Percentiles rank a stretch among this genome's conserved stretches.
phyloP scores from a whole-genome alignment of 148 eudicot genomes.

The Vaccinium myrtillus region DNA sequence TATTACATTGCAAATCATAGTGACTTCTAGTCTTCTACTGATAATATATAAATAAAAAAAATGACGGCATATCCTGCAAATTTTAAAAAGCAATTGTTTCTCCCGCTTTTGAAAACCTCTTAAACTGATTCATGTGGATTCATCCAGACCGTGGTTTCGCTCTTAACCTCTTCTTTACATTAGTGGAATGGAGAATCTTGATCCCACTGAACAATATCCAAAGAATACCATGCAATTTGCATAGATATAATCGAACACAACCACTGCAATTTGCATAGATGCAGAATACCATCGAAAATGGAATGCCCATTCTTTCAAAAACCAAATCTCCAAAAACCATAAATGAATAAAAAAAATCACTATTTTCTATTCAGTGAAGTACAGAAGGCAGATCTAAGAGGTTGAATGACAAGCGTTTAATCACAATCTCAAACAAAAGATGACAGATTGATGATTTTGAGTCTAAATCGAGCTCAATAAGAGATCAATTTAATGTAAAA shows the following conservation, averaged over 20 bases:
- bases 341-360: neutral
- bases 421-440: neutral
- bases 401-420: neutral
- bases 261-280: neutral
- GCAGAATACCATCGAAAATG: neutral
- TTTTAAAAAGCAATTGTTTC: neutral
- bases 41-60: no score
- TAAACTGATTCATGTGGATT: neutral
- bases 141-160: neutral
- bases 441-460: neutral
- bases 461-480: neutral
- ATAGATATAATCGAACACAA: neutral
- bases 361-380: neutral
- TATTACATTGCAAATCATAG: neutral
- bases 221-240: no score
- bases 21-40: neutral
- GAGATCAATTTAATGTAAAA: conserved; percentile 1
- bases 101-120: neutral
- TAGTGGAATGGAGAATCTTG: no score
- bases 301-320: neutral
- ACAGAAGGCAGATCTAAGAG: neutral
- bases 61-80: neutral
- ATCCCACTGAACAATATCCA: neutral
- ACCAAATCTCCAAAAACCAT: neutral
- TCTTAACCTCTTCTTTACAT: neutral